Base-by-base conservation (phyloP, 1,139 yeast genomes). In the Pichia sp. region DNA sequence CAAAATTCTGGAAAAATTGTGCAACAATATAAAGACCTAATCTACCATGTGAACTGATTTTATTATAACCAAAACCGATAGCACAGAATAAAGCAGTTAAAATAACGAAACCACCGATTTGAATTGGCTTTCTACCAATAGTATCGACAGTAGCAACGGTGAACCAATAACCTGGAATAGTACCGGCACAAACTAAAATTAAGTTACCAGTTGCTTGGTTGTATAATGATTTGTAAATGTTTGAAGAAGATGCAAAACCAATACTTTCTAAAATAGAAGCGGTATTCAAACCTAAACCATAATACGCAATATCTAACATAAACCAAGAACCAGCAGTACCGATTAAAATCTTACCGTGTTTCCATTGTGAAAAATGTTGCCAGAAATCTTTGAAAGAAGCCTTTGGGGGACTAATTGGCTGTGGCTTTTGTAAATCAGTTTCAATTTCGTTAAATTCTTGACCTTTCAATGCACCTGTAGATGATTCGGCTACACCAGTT, bases 261-360 rank as follows among this genome's bases (percentile, higher is more conserved):
- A 90, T 87, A 58, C 95, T 79, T 70, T 83, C 80, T 70, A 94
- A 83, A 59, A 86, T 86, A 52, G 79, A 74, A 35, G 95, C 82
- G 58, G 89, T 74, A 73, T 86, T 86, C 63, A 86, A 77, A 68
- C 86, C 84, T 63, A 86, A 73, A 69, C 96, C 95, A 68, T 92
- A 92, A 76, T 82, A 90, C 52, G 97, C 96, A 66, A 92, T 87
- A 75, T 92, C 98, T 69, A 90, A 79, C 74, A 85, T 76, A 74
- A 90, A 90, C 98, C 98, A 92, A 45, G 95, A 83, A 67, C 90
- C 94, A 55, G 97, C 95, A 60, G 98, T 90, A 66, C 97, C 98
- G 46, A 92, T 59, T 60, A 92, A 74, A 54, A 83, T 80, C 71
- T 82, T 85, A 70, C 87, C 83, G 68, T 88, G 84, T 69, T 75